Evolutionary conservation across 2,329 filamentous ascomycete species (phyloP).

Genomic region (Pseudophaeomoniella oleicola): DNA sequence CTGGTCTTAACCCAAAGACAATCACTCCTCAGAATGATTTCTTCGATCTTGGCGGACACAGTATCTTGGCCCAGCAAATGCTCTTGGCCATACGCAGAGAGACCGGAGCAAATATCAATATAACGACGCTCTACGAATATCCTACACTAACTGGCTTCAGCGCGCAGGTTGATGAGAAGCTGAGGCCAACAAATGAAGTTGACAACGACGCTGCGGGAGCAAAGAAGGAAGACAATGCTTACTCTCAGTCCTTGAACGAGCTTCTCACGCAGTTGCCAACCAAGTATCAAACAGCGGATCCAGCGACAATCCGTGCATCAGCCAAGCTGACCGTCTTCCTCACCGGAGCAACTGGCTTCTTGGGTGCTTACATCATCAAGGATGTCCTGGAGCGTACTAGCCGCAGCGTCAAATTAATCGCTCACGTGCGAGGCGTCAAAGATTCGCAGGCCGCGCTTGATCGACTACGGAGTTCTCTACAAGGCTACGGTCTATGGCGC

Average conservation of each 20-base stretch:
- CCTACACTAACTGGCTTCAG: constrained; percentile 47
- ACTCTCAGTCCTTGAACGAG: too few relatives aligned
- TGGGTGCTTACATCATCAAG: constrained; percentile 65
- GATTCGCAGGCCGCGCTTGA: constrained; percentile 44
- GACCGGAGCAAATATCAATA: constrained; percentile 49
- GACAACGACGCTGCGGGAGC: constrained; percentile 25
- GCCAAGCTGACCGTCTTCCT: constrained; percentile 52
- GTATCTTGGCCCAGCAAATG: constrained; percentile 67
- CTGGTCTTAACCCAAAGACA: constrained; percentile 51
- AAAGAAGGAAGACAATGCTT: constrained; percentile 36
- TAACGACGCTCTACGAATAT: constrained; percentile 55
- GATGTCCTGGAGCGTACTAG: constrained; percentile 53
- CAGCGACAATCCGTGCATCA: constrained; percentile 12
- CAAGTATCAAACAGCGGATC: constrained; percentile 18
- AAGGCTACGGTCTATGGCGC: constrained; percentile 69
- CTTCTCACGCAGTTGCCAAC: constrained; percentile 34
- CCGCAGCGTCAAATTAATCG: constrained; percentile 49
- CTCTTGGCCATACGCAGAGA: constrained; percentile 54
- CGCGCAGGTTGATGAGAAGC: constrained; percentile 29
- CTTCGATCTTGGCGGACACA: constrained; percentile 70
- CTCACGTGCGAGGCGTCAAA: constrained; percentile 59
- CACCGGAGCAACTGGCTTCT: constrained; percentile 80
- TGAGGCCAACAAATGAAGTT: constrained; percentile 24
- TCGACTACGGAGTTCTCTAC: constrained; percentile 52
- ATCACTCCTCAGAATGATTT: constrained; percentile 51